Evolutionary conservation across 78 protist genomes (phyloP), one percentile per base, ranked within the genome.

Genomic region (Mantamonas sphyraenae): DNA sequence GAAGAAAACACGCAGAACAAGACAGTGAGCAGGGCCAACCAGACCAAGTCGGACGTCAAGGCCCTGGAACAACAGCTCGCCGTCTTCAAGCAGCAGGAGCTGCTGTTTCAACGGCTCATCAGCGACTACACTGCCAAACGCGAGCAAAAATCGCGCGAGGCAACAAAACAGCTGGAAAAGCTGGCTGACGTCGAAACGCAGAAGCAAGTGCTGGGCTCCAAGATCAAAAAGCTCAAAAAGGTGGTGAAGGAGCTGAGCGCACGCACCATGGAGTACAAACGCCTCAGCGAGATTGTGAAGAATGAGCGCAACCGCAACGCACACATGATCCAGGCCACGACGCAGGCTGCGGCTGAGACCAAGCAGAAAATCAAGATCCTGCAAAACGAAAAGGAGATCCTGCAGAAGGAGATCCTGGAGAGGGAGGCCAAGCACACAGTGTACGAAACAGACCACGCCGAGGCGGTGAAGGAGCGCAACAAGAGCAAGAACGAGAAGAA

Each of bases 311-410:
- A 74, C 68, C 61, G 69, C 50, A 63, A 75, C 35, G 84, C 74
- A 19, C 55, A 53, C 31, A 22, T 53, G 76, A 81, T 87, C 38
- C 87, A 82, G 69, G 35, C 66, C 20, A 0, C 71, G 24, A 45
- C n/a, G 34, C 86, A 81, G 78, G 68, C 69, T 22, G 53, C 79
- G 60, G 71, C 79, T 26, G 91, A 87, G 69, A 70, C 47, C 64
- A 31, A 66, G 64, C 88, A 87, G 74, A 87, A 87, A 76, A 78
- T 80, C 43, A 71, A 68, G 61, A 80, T 85, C 40, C 60, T 80
- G 7, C 77, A 74, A 50, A 82, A 82, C 68, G 87, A 82, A 42
- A 24, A 64, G 17, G 87, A 82, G 39, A 85, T 79, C 38, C 74
- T 87, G 40, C 63, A 76, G 2, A 63, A 74, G 24, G 75, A 79